A percentile compares a stretch with the other conserved stretches of the same genome.
phyloP scores from a whole-genome alignment of 352 stramenopile species.

The Globisporangium nunn region DNA sequence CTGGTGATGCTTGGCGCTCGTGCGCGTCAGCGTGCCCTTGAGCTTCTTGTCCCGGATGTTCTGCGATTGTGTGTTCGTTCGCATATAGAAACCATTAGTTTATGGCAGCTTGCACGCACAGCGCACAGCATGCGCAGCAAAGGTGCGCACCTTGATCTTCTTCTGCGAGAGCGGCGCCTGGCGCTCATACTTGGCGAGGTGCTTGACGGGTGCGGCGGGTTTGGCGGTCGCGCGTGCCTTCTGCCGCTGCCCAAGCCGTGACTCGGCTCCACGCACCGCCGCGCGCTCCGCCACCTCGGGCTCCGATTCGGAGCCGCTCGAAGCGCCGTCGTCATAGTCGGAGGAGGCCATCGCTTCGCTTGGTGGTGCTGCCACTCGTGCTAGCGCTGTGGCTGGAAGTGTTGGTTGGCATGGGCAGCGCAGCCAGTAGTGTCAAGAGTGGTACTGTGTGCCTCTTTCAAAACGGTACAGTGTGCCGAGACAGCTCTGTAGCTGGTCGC shows the following conservation, averaged over 20 bases:
- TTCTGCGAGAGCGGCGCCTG: constrained; percentile 43
- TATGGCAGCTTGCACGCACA: not conserved
- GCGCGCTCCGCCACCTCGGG: constrained; percentile 46
- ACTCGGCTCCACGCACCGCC: constrained; percentile 40
- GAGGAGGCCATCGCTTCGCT: constrained; percentile 16
- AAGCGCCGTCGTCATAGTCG: constrained; percentile 22
- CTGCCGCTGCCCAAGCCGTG: constrained; percentile 38
- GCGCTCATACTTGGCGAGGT: constrained; percentile 73
- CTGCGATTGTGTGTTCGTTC: constrained; percentile 5
- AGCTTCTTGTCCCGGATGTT: constrained; percentile 88
- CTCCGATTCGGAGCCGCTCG: constrained; percentile 52
- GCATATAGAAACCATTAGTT: too few species aligned
- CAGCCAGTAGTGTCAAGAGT: too few species aligned
- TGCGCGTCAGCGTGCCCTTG: constrained; percentile 53
- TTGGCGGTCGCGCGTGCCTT: constrained; percentile 13
- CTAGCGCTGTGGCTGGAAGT: not conserved
- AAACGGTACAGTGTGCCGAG: too few species aligned
- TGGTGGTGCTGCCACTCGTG: not conserved
- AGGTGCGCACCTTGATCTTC: constrained; percentile 34
- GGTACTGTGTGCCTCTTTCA: too few species aligned
- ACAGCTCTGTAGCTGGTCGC: too few species aligned
- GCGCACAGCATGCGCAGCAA: not conserved
- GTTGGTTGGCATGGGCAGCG: too few species aligned
- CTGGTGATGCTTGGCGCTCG: constrained; percentile 76
- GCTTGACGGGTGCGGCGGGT: constrained; percentile 32